Evolutionary conservation across 768 basidiomycete species (phyloP).

Genomic region (Auricularia sp.): DNA sequence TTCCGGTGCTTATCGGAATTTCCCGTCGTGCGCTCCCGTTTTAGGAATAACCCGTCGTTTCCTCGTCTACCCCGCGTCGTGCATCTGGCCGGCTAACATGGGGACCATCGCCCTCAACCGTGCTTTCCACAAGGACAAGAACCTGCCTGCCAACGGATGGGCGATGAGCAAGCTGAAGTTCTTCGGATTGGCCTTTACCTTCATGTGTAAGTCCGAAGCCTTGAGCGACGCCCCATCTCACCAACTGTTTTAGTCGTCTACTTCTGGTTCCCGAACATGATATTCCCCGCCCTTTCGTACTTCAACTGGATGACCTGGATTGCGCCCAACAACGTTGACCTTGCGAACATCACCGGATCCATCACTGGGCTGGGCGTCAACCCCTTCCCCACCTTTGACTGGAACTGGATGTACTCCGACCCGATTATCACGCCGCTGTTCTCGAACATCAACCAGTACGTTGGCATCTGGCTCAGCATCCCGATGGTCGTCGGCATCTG

Average conservation of each 20-base stretch:
- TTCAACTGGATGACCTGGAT: conserved; percentile 28
- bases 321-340: conserved; percentile 1
- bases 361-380: conserved; percentile 26
- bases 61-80: conserved; percentile 1
- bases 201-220: not conserved
- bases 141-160: conserved; percentile 4
- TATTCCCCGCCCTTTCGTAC: conserved; percentile 22
- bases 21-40: too few species aligned
- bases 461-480: not conserved
- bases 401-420: not conserved
- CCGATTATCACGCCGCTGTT: not conserved
- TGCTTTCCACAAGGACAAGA: not conserved
- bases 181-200: conserved; percentile 13
- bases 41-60: not conserved
- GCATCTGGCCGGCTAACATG: conserved; percentile 2
- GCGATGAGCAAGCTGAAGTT: not conserved
- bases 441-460: not conserved
- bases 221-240: conserved; percentile 16
- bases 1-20: too few species aligned
- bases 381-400: conserved; percentile 22
- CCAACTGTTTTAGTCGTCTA: conserved; percentile 19
- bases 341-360: conserved; percentile 9
- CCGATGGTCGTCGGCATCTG: conserved; percentile 13
- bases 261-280: conserved; percentile 3
- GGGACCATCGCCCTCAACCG: conserved; percentile 2